Conservation (phyloP, 2,329 filamentous ascomycete species). For the Neoscytalidium dimidiatum region DNA sequence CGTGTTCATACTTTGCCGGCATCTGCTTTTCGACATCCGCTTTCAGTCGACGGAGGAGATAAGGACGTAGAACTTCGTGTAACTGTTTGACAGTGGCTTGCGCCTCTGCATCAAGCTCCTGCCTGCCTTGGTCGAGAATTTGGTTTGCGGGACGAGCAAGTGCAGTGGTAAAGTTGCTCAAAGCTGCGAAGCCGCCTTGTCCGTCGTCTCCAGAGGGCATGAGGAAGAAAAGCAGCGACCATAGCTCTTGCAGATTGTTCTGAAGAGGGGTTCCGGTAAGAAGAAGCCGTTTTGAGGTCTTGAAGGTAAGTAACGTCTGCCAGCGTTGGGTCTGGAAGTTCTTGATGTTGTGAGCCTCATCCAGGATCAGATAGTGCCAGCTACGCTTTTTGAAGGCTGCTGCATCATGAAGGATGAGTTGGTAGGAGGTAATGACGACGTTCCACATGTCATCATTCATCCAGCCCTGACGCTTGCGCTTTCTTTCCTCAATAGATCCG, state of each 20-base stretch:
- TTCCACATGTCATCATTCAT: slow-evolving; percentile 90
- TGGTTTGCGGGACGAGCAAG: slow-evolving; percentile 94
- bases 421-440: slow-evolving; percentile 96
- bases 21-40: slow-evolving; percentile 98
- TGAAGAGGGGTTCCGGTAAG: slow-evolving; percentile 94
- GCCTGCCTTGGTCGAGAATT: slow-evolving; percentile 90
- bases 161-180: slow-evolving; percentile 96
- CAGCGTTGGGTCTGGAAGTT: slow-evolving; percentile 98
- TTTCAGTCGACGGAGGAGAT: slow-evolving; percentile 86
- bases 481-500: slow-evolving; percentile 88
- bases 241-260: slow-evolving; percentile 94
- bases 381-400: slow-evolving; percentile 87
- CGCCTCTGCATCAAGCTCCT: slow-evolving; percentile 92
- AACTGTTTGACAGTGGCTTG: slow-evolving; percentile 89
- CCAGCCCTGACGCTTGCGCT: slow-evolving; percentile 89
- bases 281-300: slow-evolving; percentile 82
- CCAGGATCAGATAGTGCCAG: slow-evolving; percentile 98
- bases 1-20: slow-evolving; percentile 96
- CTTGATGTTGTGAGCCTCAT: slow-evolving; percentile 99
- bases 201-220: slow-evolving; percentile 87
- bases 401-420: slow-evolving; percentile 91
- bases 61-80: slow-evolving; percentile 90
- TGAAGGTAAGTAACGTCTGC: slow-evolving; percentile 93
- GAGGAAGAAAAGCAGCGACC: slow-evolving; percentile 94
- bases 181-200: slow-evolving; percentile 84